Conservation (phyloP, 2,329 filamentous ascomycete species). For the Hypoxylon sp. region DNA sequence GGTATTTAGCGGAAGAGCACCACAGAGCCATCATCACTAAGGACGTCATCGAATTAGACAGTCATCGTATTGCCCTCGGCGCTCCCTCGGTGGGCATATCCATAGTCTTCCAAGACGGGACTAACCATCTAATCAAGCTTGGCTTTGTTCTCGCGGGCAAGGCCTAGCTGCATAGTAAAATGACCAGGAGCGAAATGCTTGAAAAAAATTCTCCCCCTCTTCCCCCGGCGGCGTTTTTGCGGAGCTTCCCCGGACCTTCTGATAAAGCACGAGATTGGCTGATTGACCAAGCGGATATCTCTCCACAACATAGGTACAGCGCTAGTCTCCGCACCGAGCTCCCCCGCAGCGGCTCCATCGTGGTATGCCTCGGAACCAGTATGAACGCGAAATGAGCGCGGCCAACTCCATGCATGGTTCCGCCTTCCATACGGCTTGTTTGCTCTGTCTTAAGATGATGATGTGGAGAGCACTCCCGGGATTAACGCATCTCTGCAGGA, state of each 20-base stretch:
- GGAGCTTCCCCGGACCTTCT: slow-evolving; percentile 40
- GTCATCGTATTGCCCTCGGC: slow-evolving; percentile 16
- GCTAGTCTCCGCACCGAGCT: slow-evolving; percentile 34
- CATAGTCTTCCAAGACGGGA: slow-evolving; percentile 21
- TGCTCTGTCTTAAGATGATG: slow-evolving; percentile 13
- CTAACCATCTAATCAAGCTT: slow-evolving; percentile 9
- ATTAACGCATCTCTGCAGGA: slow-evolving; percentile 21
- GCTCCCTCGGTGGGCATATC: slow-evolving; percentile 27
- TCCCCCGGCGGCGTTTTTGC: slow-evolving; percentile 34
- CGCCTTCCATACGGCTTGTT: slow-evolving; percentile 22
- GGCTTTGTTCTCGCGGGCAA: slow-evolving; percentile 3
- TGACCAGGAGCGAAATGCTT: slow-evolving; percentile 5
- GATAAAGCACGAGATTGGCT: neutral
- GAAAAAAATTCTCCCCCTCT: neutral
- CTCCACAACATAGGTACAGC: slow-evolving; percentile 18
- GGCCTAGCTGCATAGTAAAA: neutral
- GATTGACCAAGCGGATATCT: slow-evolving; percentile 10
- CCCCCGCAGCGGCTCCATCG: slow-evolving; percentile 32
- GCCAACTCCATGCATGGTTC: neutral
- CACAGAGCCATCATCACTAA: slow-evolving; percentile 8
- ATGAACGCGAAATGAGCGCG: neutral
- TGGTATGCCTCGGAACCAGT: slow-evolving; percentile 22
- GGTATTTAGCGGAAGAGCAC: slow-evolving; percentile 7
- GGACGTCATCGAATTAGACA: neutral
- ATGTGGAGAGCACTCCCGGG: slow-evolving; percentile 25